Evolutionary conservation across 768 basidiomycete species (phyloP), one percentile per base, ranked within the genome.

Genomic region (Lyophyllum shimeji): DNA sequence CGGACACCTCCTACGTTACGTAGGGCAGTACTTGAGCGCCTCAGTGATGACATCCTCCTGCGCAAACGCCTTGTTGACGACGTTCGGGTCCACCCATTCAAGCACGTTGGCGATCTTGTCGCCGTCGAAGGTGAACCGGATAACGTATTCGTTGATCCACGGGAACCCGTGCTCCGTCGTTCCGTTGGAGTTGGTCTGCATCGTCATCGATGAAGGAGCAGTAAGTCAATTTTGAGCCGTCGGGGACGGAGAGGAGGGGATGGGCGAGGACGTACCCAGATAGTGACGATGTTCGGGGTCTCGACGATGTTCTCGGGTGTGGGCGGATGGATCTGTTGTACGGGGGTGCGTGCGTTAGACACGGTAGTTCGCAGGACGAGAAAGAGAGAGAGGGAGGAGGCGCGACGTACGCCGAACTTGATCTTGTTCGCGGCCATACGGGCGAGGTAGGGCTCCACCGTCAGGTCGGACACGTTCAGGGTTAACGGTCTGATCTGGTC

Each of bases 401-500:
- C 4, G 2, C 11, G 33, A 47, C 46, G n/a, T 17, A 54, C 53
- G 2, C 53, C 53, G 46, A 47, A 54, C 20, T 47, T 46, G 24
- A 54, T 47, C 23, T 47, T 48, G 25, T 37, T 54, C 7, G 53
- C 33, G 18, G 46, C 46, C 53, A 54, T 46, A 9, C 53, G 53
- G 1, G 25, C 53, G 12, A 54, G 53, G 53, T 27, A 54, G 2
- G 53, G 46, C 20, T 54, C 45, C 1, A 24, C 37, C 7, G 53
- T 48, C 6, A 54, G 46, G 31, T 54, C 46, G 11, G 53, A 45
- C 6, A 54, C 45, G 2, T 48, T 25, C 34, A 54, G 27, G 6
- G 53, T 47, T 17, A 47, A n/a, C 9, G 53, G 53, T 17, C 53
- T 31, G 21, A 54, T 47, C 24, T 54, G 53, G 53, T 48, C 53